These are phyloP conservation scores for Penicillium frequentans DNA, from an alignment of 2,329 filamentous ascomycete species.

Conservation along the genomic window DNA sequence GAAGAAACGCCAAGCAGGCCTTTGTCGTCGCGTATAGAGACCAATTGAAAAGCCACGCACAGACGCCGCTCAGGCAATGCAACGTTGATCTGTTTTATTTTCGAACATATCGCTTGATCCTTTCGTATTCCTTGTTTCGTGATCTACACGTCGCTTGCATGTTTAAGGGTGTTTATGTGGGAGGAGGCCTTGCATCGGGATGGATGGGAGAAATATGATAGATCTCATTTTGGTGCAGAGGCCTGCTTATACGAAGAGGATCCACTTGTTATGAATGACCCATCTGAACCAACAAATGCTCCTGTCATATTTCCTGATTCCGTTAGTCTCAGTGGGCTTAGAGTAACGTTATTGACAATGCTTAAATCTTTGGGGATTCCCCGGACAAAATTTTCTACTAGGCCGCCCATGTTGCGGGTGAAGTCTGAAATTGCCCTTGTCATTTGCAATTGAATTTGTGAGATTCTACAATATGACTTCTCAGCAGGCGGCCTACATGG, in stretches of 20 bases:
- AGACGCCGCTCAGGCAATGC: no score
- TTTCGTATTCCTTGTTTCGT: no score
- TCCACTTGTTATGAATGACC: background rate
- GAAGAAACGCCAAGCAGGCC: background rate
- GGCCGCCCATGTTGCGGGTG: background rate
- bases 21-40: background rate
- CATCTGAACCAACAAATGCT: background rate
- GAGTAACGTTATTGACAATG: background rate
- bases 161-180: background rate
- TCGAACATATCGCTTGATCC: background rate
- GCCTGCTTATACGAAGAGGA: background rate
- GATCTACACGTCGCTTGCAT: no score
- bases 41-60: no score
- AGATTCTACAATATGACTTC: background rate
- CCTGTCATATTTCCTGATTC: constrained; percentile 4
- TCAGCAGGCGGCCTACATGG: background rate
- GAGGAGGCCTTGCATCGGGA: background rate
- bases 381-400: background rate
- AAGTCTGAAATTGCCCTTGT: background rate
- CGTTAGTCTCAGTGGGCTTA: background rate
- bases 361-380: background rate
- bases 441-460: background rate
- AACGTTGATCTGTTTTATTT: no score
- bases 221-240: background rate
- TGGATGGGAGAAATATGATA: background rate